These are phyloP conservation scores for Fomitiporia mediterranea DNA, from an alignment of 1,284 basidiomycete species.

Conservation along the genomic window DNA sequence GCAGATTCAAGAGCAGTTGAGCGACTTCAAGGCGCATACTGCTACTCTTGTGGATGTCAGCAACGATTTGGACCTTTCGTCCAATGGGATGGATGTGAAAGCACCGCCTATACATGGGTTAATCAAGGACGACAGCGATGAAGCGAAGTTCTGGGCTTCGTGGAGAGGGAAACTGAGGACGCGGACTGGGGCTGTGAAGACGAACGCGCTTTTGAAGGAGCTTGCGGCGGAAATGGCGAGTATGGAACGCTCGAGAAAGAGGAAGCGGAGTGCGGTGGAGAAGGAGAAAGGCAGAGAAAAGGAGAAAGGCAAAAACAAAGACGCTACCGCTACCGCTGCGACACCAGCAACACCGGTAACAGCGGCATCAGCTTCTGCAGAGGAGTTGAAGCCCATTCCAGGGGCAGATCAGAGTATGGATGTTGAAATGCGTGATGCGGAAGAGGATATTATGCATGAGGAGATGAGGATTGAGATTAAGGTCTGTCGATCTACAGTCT, in stretches of 20 bases:
- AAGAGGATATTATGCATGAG: constrained; percentile 59
- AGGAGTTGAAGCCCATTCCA: constrained; percentile 22
- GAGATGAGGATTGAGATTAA: constrained; percentile 91
- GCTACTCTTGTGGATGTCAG: constrained; percentile 23
- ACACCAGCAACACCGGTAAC: too few species aligned
- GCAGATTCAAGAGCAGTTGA: constrained; percentile 83
- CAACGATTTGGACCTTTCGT: constrained; percentile 3
- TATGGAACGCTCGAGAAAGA: constrained; percentile 30
- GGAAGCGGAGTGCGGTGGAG: constrained; percentile 30
- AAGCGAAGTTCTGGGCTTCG: constrained; percentile 61
- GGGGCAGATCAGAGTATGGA: constrained; percentile 40
- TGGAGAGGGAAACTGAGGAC: constrained; percentile 57
- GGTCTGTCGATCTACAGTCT: constrained; percentile 44
- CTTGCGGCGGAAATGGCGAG: background rate
- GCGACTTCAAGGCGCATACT: constrained; percentile 70
- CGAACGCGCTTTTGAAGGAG: constrained; percentile 15
- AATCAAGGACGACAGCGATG: constrained; percentile 49
- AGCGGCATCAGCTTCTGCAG: constrained; percentile 22
- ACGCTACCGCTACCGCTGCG: constrained; percentile 23
- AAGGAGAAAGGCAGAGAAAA: background rate
- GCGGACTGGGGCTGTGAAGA: constrained; percentile 30
- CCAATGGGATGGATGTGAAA: background rate
- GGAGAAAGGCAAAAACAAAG: constrained; percentile 25
- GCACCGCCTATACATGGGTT: constrained; percentile 33
- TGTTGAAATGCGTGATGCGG: constrained; percentile 50